Conservation (phyloP, 768 basidiomycete species). For the Tremella mesenterica region DNA sequence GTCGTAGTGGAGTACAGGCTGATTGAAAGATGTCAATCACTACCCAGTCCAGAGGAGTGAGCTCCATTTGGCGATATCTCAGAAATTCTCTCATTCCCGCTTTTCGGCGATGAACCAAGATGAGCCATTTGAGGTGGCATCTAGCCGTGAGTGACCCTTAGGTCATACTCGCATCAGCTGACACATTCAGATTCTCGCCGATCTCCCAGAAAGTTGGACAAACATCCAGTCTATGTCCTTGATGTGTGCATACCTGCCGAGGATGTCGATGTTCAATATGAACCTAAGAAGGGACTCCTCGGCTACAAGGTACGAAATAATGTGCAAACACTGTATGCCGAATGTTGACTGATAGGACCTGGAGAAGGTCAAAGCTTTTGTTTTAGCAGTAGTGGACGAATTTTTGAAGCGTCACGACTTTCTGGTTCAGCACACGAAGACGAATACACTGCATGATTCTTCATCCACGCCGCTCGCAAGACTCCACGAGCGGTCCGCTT, state of each 20-base stretch:
- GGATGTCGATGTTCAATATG: slow-evolving; percentile 67
- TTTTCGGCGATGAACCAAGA: slow-evolving; percentile 12
- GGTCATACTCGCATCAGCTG: not conserved
- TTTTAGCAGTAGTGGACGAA: slow-evolving; percentile 54
- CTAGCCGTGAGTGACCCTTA: not conserved
- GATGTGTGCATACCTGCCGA: slow-evolving; percentile 60
- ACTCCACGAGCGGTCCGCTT: too few species aligned
- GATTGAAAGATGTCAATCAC: slow-evolving; percentile 24
- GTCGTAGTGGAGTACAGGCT: not conserved
- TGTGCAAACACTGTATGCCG: not conserved
- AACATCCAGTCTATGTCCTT: slow-evolving; percentile 73
- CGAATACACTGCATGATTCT: too few species aligned
- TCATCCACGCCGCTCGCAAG: too few species aligned
- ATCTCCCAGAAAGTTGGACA: slow-evolving; percentile 70
- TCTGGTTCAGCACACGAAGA: slow-evolving; percentile 11
- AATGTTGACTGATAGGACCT: slow-evolving; percentile 47
- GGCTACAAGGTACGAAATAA: slow-evolving; percentile 56
- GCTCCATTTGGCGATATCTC: slow-evolving; percentile 18
- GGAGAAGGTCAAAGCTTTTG: slow-evolving; percentile 52
- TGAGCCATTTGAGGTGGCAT: not conserved
- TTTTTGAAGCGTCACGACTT: slow-evolving; percentile 65
- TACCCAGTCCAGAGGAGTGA: slow-evolving; percentile 23
- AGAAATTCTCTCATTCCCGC: slow-evolving; percentile 13
- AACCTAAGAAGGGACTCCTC: slow-evolving; percentile 64
- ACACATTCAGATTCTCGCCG: slow-evolving; percentile 50